Conservation (phyloP, 805 yeast genomes). For the Suhomyces pyralidae region DNA sequence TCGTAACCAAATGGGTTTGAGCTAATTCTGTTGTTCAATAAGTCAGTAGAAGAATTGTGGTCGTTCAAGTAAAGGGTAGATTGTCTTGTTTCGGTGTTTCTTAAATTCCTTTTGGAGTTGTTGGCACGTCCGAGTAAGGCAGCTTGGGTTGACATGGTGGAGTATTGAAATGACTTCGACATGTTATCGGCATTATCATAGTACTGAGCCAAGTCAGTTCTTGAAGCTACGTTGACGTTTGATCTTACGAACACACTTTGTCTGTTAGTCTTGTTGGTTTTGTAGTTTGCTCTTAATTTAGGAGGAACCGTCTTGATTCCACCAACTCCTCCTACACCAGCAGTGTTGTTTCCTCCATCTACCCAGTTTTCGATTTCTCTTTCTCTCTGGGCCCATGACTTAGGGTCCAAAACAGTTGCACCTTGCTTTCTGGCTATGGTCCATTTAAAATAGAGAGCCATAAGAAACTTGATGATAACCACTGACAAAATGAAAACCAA, state of each 20-base stretch:
- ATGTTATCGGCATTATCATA: slow-evolving; percentile 31
- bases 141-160: slow-evolving; percentile 69
- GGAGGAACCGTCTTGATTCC: slow-evolving; percentile 47
- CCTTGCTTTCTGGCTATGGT: slow-evolving; percentile 70
- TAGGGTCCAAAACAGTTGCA: slow-evolving; percentile 58
- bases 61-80: slow-evolving; percentile 31
- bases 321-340: slow-evolving; percentile 35
- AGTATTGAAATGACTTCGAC: slow-evolving; percentile 42
- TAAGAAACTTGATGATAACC: slow-evolving; percentile 69
- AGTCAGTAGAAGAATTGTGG: slow-evolving; percentile 32
- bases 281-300: slow-evolving; percentile 50
- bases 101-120: slow-evolving; percentile 9
- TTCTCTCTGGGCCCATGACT: slow-evolving; percentile 60
- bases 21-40: slow-evolving; percentile 28
- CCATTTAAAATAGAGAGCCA: slow-evolving; percentile 93
- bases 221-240: slow-evolving; percentile 33
- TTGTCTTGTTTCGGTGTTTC: slow-evolving; percentile 20
- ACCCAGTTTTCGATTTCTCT: slow-evolving; percentile 84
- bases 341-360: slow-evolving; percentile 40
- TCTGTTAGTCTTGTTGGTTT: slow-evolving; percentile 33
- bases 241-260: slow-evolving; percentile 41
- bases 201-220: slow-evolving; percentile 34
- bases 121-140: slow-evolving; percentile 26
- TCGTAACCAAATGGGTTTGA: slow-evolving; percentile 34
- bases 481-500: slow-evolving; percentile 81